phyloP scores from a whole-genome alignment of 768 basidiomycete species.

The Clitopilus hobsonii region DNA sequence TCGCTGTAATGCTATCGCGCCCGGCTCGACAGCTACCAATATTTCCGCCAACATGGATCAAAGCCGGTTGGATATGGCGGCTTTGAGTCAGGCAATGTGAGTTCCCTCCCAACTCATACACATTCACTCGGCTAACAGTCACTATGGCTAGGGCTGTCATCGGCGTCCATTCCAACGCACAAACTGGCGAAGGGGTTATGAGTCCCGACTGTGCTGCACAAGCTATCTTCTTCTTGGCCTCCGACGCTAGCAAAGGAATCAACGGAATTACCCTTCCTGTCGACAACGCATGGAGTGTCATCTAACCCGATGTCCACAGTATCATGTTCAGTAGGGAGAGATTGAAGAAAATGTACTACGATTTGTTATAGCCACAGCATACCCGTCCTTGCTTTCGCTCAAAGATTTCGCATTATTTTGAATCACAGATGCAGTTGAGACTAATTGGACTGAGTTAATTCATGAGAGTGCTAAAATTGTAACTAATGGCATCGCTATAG shows the following conservation, averaged over 20 bases:
- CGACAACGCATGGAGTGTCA: conserved; percentile 10
- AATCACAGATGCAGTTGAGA: too few species aligned
- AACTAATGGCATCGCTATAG: too few species aligned
- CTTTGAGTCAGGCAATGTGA: neutral
- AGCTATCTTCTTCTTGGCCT: conserved; percentile 10
- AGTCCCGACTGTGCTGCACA: conserved; percentile 2
- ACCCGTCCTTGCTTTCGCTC: too few species aligned
- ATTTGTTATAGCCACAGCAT: neutral
- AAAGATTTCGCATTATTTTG: too few species aligned
- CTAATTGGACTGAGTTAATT: too few species aligned
- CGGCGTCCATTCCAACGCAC: conserved; percentile 2
- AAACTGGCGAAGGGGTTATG: conserved; percentile 3
- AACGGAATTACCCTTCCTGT: conserved; percentile 9
- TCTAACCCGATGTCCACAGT: too few species aligned
- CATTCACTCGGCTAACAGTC: neutral
- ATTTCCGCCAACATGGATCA: neutral
- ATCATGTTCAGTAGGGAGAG: neutral
- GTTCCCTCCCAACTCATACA: neutral
- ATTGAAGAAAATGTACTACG: too few species aligned
- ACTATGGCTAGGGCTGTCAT: conserved; percentile 3
- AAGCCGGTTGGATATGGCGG: neutral
- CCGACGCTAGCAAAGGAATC: conserved; percentile 8
- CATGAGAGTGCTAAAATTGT: too few species aligned
- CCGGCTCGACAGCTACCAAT: conserved; percentile 5
- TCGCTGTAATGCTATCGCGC: conserved; percentile 12